phyloP scores from a whole-genome alignment of 768 basidiomycete genomes.

The Tremella mesenterica region DNA sequence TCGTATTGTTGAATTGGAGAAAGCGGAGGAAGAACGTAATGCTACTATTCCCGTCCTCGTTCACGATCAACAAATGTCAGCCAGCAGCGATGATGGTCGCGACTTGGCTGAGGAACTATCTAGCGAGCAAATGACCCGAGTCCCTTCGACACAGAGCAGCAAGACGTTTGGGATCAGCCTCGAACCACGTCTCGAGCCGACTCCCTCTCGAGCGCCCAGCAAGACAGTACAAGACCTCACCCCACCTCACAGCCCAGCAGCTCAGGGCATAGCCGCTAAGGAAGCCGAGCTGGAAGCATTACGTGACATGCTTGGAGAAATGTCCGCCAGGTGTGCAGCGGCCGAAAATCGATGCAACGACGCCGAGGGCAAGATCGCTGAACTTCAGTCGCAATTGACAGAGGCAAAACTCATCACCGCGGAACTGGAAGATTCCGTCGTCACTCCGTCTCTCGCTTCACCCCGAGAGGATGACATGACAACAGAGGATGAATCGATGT shows the following conservation, averaged over 20 bases:
- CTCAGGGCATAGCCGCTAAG: neutral
- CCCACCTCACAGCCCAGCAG: conserved; percentile 17
- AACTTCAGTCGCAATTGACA: conserved; percentile 80
- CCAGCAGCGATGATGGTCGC: neutral
- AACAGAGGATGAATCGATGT: conserved; percentile 19
- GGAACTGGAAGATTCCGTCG: conserved; percentile 20
- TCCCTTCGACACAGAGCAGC: conserved; percentile 40
- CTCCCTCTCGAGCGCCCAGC: conserved; percentile 1
- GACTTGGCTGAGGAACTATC: neutral
- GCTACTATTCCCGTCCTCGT: conserved; percentile 36
- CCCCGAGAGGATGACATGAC: conserved; percentile 10
- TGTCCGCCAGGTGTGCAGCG: conserved; percentile 18
- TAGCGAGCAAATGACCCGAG: neutral
- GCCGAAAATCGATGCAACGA: conserved; percentile 55
- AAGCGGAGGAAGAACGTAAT: neutral
- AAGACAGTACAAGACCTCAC: conserved; percentile 9
- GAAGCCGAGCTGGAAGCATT: conserved; percentile 58
- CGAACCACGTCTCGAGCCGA: neutral
- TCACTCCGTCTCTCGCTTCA: conserved; percentile 6
- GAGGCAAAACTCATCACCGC: conserved; percentile 58
- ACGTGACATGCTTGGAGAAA: conserved; percentile 23
- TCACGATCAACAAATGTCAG: neutral
- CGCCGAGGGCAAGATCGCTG: conserved; percentile 83
- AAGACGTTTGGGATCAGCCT: conserved; percentile 4
- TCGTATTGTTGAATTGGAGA: conserved; percentile 64